phyloP scores from a whole-genome alignment of 169 alveolate genomes.

The Plasmodium reichenowi region DNA sequence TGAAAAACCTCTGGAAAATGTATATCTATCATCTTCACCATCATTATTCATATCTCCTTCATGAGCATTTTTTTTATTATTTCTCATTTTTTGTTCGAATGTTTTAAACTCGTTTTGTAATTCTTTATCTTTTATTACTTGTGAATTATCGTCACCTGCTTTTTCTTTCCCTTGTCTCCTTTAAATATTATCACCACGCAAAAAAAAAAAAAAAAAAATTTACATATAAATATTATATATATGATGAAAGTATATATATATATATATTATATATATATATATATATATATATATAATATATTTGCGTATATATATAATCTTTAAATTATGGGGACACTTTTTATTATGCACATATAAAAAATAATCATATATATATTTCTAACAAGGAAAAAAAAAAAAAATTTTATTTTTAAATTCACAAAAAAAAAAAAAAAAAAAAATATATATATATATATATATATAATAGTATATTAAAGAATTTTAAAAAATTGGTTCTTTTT shows the following conservation, averaged over 20 bases:
- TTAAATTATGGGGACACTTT: too few species aligned
- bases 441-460: too few species aligned
- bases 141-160: conserved; percentile 22
- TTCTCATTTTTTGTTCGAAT: conserved; percentile 15
- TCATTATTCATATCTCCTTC: conserved; percentile 2
- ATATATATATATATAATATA: neutral
- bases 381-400: too few species aligned
- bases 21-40: conserved; percentile 6
- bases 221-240: neutral
- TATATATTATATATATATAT: neutral
- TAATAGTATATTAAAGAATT: too few species aligned
- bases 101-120: conserved; percentile 36
- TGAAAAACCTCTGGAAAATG: conserved; percentile 12
- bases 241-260: neutral
- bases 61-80: conserved; percentile 16
- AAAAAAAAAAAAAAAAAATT: neutral
- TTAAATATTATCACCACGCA: conserved; percentile 1
- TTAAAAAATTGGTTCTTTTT: too few species aligned
- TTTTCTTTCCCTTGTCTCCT: conserved; percentile 75
- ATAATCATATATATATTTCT: too few species aligned
- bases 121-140: conserved; percentile 33
- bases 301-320: neutral
- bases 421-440: too few species aligned
- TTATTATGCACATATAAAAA: too few species aligned
- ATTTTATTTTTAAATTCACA: too few species aligned